phyloP scores from a whole-genome alignment of 2,329 filamentous ascomycete genomes.

The Salinomyces thailandicus region DNA sequence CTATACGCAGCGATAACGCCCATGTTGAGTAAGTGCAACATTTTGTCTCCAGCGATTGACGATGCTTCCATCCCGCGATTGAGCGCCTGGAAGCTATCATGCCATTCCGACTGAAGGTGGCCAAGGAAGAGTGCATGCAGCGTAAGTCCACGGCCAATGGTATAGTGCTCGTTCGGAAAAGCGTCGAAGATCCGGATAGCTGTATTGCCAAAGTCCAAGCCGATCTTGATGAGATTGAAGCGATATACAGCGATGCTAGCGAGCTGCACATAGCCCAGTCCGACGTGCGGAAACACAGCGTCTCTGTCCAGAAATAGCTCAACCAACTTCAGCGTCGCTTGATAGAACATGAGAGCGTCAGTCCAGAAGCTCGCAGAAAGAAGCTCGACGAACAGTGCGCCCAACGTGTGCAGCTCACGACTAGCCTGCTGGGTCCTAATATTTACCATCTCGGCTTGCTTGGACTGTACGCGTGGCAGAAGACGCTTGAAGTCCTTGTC shows the following conservation, averaged over 20 bases:
- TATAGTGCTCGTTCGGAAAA: constrained; percentile 52
- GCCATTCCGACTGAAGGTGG: constrained; percentile 56
- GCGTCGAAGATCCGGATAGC: constrained; percentile 55
- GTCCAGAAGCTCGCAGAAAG: constrained; percentile 64
- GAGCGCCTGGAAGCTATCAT: constrained; percentile 47
- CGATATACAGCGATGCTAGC: constrained; percentile 57
- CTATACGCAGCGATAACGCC: constrained; percentile 57
- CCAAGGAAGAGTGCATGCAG: constrained; percentile 60
- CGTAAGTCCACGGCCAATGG: constrained; percentile 57
- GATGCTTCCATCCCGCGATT: constrained; percentile 58
- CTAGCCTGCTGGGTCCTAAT: constrained; percentile 37
- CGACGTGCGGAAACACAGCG: constrained; percentile 55
- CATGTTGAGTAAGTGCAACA: constrained; percentile 60
- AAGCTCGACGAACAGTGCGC: constrained; percentile 53
- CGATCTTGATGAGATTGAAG: constrained; percentile 61
- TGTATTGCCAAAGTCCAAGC: constrained; percentile 52
- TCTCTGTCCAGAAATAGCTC: constrained; percentile 54
- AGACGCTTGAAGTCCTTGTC: constrained; percentile 58
- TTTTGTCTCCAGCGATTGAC: constrained; percentile 57
- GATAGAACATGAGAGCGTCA: constrained; percentile 61
- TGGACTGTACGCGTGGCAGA: constrained; percentile 11
- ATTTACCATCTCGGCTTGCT: constrained; percentile 8
- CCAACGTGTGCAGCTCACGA: constrained; percentile 50
- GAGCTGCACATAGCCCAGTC: constrained; percentile 57
- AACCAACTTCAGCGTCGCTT: constrained; percentile 56